Conservation (phyloP, 148 eudicot species). For the Gaultheria prostrata region DNA sequence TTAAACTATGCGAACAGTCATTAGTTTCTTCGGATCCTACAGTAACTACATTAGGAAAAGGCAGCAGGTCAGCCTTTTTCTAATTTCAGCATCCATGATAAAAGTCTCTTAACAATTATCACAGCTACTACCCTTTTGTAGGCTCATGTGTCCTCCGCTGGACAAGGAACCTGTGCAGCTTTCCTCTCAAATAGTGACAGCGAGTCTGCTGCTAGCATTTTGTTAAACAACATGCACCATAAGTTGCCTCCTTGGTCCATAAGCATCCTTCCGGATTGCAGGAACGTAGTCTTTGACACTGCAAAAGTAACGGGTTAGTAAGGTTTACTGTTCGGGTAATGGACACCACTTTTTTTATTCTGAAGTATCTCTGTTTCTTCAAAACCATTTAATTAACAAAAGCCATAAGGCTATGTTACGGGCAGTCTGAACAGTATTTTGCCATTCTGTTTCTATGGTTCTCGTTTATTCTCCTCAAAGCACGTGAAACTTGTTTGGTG, state of each 20-base stretch:
- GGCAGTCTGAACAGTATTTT: background rate
- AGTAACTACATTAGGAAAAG: constrained; percentile 53
- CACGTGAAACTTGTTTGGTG: background rate
- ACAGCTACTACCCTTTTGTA: constrained; percentile 23
- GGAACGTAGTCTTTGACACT: constrained; percentile 71
- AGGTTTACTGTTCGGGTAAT: background rate
- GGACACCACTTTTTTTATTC: background rate
- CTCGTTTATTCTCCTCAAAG: background rate
- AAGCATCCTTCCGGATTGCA: constrained; percentile 92
- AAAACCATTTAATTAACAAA: background rate
- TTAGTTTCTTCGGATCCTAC: constrained; percentile 63
- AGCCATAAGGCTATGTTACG: background rate
- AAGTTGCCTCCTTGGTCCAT: constrained; percentile 91
- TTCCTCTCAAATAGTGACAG: no score
- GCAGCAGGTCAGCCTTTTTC: constrained; percentile 46
- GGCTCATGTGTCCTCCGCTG: constrained; percentile 69
- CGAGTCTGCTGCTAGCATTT: constrained; percentile 50
- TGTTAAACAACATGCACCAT: constrained; percentile 56
- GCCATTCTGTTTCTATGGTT: background rate
- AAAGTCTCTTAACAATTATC: background rate
- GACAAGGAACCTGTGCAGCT: constrained; percentile 72
- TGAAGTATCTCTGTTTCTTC: background rate
- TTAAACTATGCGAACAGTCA: constrained; percentile 73
- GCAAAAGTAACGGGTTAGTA: constrained; percentile 45
- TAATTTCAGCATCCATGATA: background rate